These are phyloP conservation scores for Salix koriyanagi DNA, from an alignment of 345 rosid genomes.

Conservation along the genomic window DNA sequence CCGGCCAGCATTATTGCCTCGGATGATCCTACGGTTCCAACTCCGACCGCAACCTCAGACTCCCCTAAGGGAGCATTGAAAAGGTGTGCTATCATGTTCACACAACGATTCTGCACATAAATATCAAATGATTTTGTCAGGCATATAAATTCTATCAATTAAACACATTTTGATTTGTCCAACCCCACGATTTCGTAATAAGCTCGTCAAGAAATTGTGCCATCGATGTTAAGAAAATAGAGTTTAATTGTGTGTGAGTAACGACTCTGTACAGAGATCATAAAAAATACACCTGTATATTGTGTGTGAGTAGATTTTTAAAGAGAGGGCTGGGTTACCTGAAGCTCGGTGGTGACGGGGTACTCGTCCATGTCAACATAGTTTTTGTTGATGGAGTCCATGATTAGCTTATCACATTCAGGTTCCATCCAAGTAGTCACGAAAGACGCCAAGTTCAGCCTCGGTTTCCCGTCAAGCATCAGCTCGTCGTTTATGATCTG, in stretches of 20 bases:
- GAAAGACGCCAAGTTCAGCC: conserved; percentile 85
- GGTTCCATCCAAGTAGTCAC: conserved; percentile 99
- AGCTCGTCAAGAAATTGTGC: background rate
- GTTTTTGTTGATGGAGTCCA: conserved; percentile 86
- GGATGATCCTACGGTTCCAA: conserved; percentile 90
- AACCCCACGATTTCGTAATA: background rate
- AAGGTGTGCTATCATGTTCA: conserved; percentile 83
- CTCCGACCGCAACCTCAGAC: conserved; percentile 75
- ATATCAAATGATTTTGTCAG: background rate
- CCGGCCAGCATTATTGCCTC: conserved; percentile 98
- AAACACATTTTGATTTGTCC: background rate
- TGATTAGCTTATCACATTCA: conserved; percentile 86
- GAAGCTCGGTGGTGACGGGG: conserved; percentile 92
- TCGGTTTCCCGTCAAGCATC: conserved; percentile 88
- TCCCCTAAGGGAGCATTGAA: conserved; percentile 83
- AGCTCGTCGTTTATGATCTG: conserved; percentile 86
- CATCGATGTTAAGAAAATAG: background rate
- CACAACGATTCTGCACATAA: conserved; percentile 73
- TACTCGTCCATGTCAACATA: conserved; percentile 96
- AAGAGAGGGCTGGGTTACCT: conserved; percentile 28
- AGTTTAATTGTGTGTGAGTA: too few species aligned
- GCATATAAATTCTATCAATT: background rate
- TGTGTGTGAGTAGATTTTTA: background rate
- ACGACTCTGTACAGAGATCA: background rate
- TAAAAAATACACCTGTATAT: background rate